Evolutionary conservation across 768 basidiomycete species (phyloP), one percentile per base, ranked within the genome.

Genomic region (Trametes meyenii): DNA sequence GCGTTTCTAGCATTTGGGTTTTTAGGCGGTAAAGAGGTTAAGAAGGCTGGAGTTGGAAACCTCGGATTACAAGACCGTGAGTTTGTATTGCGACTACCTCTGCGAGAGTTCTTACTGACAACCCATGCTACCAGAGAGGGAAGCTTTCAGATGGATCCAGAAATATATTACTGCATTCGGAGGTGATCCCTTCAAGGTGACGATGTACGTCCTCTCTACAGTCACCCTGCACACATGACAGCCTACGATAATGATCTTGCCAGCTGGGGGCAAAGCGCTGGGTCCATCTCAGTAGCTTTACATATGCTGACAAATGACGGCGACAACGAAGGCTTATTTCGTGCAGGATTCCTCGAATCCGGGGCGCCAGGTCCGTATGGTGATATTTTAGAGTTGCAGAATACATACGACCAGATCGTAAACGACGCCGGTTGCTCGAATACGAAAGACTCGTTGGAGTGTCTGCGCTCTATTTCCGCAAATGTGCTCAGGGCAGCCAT

Each of bases 131-230:
- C 5, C 43, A 71, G 70, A 81, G 33, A 71, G 77, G 1, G 71
- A 74, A 35, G 80, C 80, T 0, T 69, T 83, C n/a, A 69, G 76
- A 55, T 82, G 80, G 80, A 66, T 81, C 0, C 70, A 76, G 43
- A 68, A 71, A 16, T 76, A 83, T 49, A 79, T 79, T 19, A 66
- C 65, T 12, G 57, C 66, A 2, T 81, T 81, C 57, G 80, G 80
- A 16, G 79, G 80, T 1, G 79, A 83, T 64, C 79, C 75, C 0
- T 61, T 46, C 19, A 77, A 77, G 60, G 79, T 83, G 26, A 81
- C 77, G 1, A 76, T 81, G 63, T 78, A 73, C 2, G 54, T 17
- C 21, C 16, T 17, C 3, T 10, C 16, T n/a, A 16, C 17, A n/a
- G 2, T n/a, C n/a, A 8, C 38, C 19, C 17, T 21, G 11, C 36